Base-by-base conservation (phyloP, 352 stramenopile species). In the Phytophthora niederhauseri region DNA sequence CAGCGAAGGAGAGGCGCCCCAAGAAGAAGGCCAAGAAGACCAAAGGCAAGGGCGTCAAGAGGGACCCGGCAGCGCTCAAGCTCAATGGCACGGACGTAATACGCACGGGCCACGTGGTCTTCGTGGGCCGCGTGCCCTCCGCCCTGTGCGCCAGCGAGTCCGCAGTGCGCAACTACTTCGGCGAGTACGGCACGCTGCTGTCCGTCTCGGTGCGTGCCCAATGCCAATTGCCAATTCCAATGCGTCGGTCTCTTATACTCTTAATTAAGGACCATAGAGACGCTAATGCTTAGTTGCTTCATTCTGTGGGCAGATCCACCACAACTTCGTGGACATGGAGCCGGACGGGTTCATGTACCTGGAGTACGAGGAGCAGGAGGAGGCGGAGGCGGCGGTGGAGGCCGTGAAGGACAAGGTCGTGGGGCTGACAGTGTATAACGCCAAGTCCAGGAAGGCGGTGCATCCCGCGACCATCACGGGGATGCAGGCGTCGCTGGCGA, bases 281-380 rank as follows among this genome's bases (percentile, higher is more conserved):
- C 31, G 5, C 14, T 45, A 45, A 45, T 4, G 12, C 12, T n/a
- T 7, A 12, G 6, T 34, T 45, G 7, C 41, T 55, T 28, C 24
- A 43, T 9, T 38, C 17, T 45, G 15, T 31, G 8, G 6, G 17
- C 38, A 92, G 84, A 80, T 92, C 46, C 81, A 91, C 41, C 84
- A 92, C 66, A 84, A 94, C 38, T 86, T 84, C 34, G 53, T 87
- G 20, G 82, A 89, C 57, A 86, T 83, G 70, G 72, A 77, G 14
- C 67, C 70, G 0, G 72, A 87, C 49, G 86, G 86, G 48, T 94
- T 92, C 79, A 70, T 92, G 55, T 94, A 87, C 66, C 63, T 94
- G 52, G 68, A 79, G 63, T 91, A 82, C 54, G 38, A 67, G 11
- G 76, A 78, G 7, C 73, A 68, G 52, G 45, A 60, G 12, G 81